Evolutionary conservation across 2,329 filamentous ascomycete genomes (phyloP).

Genomic region (Phyllosticta ampelicida): DNA sequence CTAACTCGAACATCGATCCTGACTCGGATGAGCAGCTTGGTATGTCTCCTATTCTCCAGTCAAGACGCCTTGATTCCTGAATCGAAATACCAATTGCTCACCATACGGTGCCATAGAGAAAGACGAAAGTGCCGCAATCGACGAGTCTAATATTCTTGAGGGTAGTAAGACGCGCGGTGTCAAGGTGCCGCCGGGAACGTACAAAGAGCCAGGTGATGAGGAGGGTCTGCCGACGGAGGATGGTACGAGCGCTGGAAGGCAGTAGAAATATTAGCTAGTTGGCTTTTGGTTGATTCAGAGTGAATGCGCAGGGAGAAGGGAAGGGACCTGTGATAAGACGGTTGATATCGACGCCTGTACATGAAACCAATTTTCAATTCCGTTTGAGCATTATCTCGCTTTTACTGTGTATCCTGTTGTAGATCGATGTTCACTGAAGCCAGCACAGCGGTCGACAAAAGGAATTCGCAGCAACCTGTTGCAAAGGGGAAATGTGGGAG

Average conservation of each 20-base stretch:
- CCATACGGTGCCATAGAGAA: conserved; percentile 23
- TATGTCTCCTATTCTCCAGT: conserved; percentile 17
- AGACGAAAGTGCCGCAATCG: conserved; percentile 41
- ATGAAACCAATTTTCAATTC: too few relatives aligned
- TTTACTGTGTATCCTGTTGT: too few relatives aligned
- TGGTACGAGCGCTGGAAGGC: conserved; percentile 20
- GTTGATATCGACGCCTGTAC: too few relatives aligned
- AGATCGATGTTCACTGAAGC: too few relatives aligned
- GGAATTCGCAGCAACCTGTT: too few relatives aligned
- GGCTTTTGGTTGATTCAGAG: too few relatives aligned
- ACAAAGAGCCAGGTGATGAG: conserved; percentile 43
- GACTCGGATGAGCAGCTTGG: conserved; percentile 39
- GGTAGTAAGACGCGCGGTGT: conserved; percentile 35
- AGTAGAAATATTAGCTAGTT: background rate
- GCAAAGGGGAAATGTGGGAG: too few relatives aligned
- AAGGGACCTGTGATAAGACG: too few relatives aligned
- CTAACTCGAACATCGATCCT: conserved; percentile 26
- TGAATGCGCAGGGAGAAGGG: too few relatives aligned
- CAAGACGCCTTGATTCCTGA: too few relatives aligned
- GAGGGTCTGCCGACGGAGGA: conserved; percentile 32
- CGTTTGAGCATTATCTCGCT: too few relatives aligned
- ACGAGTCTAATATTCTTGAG: conserved; percentile 36
- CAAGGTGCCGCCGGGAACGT: conserved; percentile 33
- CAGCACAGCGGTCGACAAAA: too few relatives aligned
- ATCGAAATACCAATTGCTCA: background rate